Base-by-base conservation (phyloP, 805 yeast genomes). In the Monosporozyma servazzii region DNA sequence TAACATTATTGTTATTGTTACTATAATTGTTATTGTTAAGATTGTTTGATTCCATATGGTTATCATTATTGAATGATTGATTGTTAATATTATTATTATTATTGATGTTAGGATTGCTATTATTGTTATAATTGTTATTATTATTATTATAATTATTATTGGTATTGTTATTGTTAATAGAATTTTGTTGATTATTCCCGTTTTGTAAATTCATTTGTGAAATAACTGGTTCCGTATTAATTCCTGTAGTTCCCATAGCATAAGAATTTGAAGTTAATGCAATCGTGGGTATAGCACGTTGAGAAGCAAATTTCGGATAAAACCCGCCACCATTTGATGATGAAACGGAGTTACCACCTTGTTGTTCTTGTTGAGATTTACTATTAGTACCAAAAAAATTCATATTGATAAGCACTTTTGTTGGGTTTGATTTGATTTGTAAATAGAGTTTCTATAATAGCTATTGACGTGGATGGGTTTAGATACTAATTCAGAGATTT, bases 231-330 rank as follows among this genome's bases (percentile, higher is more conserved):
- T 59, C 72, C 3, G 62, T 69, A 2, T 72, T 64, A 46, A 69
- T 71, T 9, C 78, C 73, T 1, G 85, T 83, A 5, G 88, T 83
- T 2, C 89, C 90, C 66, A 82, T 77, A 1, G 79, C 90, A 66
- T 80, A 75, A 2, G 84, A 76, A 52, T 75, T 76, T 54, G 78
- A 77, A 47, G 81, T 74, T 9, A 84, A 67, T 0, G 89, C 89
- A 2, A 86, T 84, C 2, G 91, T 83, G 18, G 90, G 86, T 5
- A 81, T 72, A 0, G 81, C 72, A 1, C 79, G 72, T 72, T 55
- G 79, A 71, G 62, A 54, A 5, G 65, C 54, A 51, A 78, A 67
- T 48, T 63, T 69, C 10, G 73, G 70, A 37, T 69, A 62, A 21
- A 61, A 64, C 5, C 57, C 57, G 36, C 48, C 46, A 48, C 11